These are phyloP conservation scores for Chrysosporium keratinophilum DNA, from an alignment of 2,329 filamentous ascomycete genomes.

Conservation along the genomic window DNA sequence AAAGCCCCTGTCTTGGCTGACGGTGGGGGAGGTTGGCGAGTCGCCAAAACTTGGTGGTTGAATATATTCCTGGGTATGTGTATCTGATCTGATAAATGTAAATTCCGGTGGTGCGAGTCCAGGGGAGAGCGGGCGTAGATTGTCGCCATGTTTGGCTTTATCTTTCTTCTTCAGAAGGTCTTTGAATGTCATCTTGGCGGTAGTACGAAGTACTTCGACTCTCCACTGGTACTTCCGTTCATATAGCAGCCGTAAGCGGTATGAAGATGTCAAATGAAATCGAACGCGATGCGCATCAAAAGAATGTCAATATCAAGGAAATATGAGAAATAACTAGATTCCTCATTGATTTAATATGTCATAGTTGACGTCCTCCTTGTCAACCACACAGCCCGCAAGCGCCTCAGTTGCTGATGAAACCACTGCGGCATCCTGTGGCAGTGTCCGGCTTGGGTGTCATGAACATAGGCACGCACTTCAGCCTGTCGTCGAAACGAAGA, in stretches of 20 bases:
- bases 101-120: slow-evolving; percentile 49
- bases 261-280: not conserved
- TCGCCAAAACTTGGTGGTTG: slow-evolving; percentile 52
- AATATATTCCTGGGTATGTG: slow-evolving; percentile 66
- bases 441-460: not conserved
- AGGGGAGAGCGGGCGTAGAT: slow-evolving; percentile 13
- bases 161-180: slow-evolving; percentile 55
- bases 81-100: slow-evolving; percentile 77
- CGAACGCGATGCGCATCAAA: not conserved
- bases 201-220: too few relatives aligned
- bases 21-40: slow-evolving; percentile 15
- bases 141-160: slow-evolving; percentile 25
- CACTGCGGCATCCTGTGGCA: slow-evolving; percentile 1
- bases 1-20: slow-evolving; percentile 22
- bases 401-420: not conserved
- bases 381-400: not conserved
- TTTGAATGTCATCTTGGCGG: slow-evolving; percentile 46
- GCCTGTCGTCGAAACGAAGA: too few relatives aligned
- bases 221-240: not conserved
- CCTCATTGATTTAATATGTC: slow-evolving; percentile 1
- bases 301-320: not conserved
- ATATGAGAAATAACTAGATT: not conserved
- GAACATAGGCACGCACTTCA: too few relatives aligned
- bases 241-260: not conserved
- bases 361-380: not conserved